Conservation (phyloP, 768 basidiomycete species). For the Leccinum subtestaceum region DNA sequence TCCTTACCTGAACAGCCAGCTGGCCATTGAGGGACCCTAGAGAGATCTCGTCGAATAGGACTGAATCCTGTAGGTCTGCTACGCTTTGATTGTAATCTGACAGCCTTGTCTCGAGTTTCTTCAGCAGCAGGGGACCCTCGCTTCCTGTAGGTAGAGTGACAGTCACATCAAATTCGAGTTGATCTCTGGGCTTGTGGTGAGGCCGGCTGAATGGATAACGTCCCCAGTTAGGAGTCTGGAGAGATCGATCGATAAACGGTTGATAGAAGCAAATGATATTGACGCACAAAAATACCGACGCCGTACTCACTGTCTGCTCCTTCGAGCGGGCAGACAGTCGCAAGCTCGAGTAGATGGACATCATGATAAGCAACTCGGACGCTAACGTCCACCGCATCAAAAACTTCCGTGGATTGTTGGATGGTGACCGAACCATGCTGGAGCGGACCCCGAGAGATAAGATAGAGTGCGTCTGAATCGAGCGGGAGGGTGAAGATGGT, state of each 20-base stretch:
- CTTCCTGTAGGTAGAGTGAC: constrained; percentile 37
- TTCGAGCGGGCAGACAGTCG: constrained; percentile 31
- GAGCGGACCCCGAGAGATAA: constrained; percentile 29
- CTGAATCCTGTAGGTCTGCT: constrained; percentile 31
- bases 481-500: constrained; percentile 30
- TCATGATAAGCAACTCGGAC: constrained; percentile 24
- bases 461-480: constrained; percentile 28
- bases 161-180: constrained; percentile 35
- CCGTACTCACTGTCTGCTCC: constrained; percentile 25
- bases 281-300: constrained; percentile 35
- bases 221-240: constrained; percentile 33
- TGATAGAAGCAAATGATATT: background rate
- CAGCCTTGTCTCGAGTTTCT: constrained; percentile 42
- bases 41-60: constrained; percentile 37
- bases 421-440: constrained; percentile 31
- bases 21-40: constrained; percentile 36
- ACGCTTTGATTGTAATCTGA: constrained; percentile 40
- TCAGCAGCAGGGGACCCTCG: constrained; percentile 32
- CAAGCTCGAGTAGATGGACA: constrained; percentile 18
- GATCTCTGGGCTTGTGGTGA: constrained; percentile 7
- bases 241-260: background rate
- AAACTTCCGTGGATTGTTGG: constrained; percentile 27
- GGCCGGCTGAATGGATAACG: background rate
- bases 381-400: constrained; percentile 30
- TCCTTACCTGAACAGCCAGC: constrained; percentile 35